Evolutionary conservation across 345 rosid species (phyloP).

Genomic region (Pugionium cornutum): DNA sequence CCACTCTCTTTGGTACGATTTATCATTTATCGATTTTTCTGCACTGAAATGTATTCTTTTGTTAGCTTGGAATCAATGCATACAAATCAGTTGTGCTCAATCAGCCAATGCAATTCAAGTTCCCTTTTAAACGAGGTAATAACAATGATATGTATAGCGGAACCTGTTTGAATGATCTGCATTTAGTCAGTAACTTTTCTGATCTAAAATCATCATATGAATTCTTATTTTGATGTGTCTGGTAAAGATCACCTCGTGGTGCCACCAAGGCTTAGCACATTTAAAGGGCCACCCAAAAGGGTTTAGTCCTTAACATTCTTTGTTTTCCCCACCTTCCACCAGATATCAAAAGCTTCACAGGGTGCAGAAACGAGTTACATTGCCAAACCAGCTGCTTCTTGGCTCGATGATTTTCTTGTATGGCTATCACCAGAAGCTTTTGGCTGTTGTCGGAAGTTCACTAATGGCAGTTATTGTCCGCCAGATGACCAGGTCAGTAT

Average conservation of each 20-base stretch:
- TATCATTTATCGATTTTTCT: conserved; percentile 25
- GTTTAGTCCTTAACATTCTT: conserved; percentile 19
- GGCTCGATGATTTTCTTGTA: conserved; percentile 95
- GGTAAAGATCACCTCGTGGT: conserved; percentile 27
- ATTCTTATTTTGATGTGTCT: conserved; percentile 26
- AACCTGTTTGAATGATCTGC: conserved; percentile 11
- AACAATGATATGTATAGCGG: neutral
- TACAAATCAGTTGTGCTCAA: conserved; percentile 88
- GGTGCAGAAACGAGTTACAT: conserved; percentile 79
- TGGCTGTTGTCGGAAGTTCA: conserved; percentile 90
- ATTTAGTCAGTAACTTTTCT: conserved; percentile 18
- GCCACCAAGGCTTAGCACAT: conserved; percentile 24
- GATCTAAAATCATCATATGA: conserved; percentile 24
- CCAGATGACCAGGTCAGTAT: conserved; percentile 91
- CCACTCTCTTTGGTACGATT: conserved; percentile 6
- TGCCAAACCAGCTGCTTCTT: conserved; percentile 98
- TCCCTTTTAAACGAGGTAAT: conserved; percentile 87
- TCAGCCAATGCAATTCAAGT: conserved; percentile 82
- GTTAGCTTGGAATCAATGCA: conserved; percentile 76
- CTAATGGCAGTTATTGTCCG: conserved; percentile 79
- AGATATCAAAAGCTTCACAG: conserved; percentile 86
- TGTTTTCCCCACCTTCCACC: conserved; percentile 28
- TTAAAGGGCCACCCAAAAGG: conserved; percentile 14
- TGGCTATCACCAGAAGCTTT: conserved; percentile 96
- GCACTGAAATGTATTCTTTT: conserved; percentile 39